Base-by-base conservation (phyloP, 441 rosid species). In the Euphorbia celastroides region DNA sequence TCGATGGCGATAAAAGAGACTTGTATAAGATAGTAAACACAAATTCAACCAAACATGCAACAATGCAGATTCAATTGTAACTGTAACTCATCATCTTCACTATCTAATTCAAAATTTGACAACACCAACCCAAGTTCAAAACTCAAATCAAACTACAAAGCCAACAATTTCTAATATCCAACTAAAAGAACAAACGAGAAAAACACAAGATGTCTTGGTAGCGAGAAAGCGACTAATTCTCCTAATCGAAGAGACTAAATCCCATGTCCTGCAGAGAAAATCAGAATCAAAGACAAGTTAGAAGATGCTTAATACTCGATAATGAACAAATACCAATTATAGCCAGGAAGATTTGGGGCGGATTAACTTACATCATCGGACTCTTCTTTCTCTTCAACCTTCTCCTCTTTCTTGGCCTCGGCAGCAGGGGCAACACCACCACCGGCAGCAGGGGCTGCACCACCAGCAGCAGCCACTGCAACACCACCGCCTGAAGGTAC, bases 401-500 rank as follows among this genome's bases (percentile, higher is more conserved):
- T 92, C 78, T 87, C 88, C 66, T 89, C 98, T 67, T 89, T 84
- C 83, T 85, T 85, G 60, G 86, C 77, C 60, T 73, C 92, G 19
- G 85, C 85, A 0, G 92, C 90, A 22, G 89, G 84, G 0, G 93
- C 83, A 30, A 78, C 88, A 63, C 76, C 87, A 2, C 60, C 82
- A 0, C 64, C 82, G 0, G 65, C 78, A 12, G 70, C 85, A 55
- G 67, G 74, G 34, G 78, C 83, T 3, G 78, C 70, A 23, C 77
- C 77, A 5, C 80, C 51, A 17, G 75, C 78, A 26, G 62, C 84
- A 23, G 71, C 90, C 23, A 68, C n/a, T n/a, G n/a, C 89, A n/a
- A 96, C 90, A 57, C 95, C 98, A 56, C 95, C 93, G 1, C 95
- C 93, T 2, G 81, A 83, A 2, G 98, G 98, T 2, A 92, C 93